Conservation (phyloP, 768 basidiomycete genomes). For the Paxillus rubicundulus region DNA sequence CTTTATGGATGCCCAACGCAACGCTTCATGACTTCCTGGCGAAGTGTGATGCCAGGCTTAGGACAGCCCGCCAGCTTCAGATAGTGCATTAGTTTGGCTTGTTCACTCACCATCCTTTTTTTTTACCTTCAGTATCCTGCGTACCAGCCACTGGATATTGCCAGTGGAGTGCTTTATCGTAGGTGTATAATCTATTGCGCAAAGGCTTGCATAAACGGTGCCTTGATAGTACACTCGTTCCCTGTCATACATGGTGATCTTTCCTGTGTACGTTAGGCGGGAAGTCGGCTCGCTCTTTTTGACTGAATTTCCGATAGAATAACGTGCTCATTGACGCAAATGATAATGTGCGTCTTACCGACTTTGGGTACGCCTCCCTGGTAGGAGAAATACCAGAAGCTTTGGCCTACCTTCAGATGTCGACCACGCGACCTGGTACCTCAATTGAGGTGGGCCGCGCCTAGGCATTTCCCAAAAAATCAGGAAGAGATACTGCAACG, state of each 20-base stretch:
- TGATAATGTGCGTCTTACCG: constrained; percentile 38
- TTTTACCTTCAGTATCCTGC: constrained; percentile 19
- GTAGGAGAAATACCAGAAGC: constrained; percentile 1
- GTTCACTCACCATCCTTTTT: constrained; percentile 9
- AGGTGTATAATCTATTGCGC: neutral
- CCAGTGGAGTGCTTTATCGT: constrained; percentile 16
- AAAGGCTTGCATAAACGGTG: neutral
- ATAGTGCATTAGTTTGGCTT: constrained; percentile 13
- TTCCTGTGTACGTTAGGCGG: constrained; percentile 6
- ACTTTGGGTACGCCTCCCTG: constrained; percentile 37
- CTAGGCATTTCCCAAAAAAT: constrained; percentile 36
- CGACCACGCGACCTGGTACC: constrained; percentile 32
- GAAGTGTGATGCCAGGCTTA: neutral
- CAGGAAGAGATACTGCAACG: neutral
- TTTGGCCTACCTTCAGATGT: constrained; percentile 6
- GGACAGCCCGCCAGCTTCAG: constrained; percentile 1
- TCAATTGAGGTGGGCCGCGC: constrained; percentile 46
- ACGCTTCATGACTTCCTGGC: constrained; percentile 20
- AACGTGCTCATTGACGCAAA: constrained; percentile 16
- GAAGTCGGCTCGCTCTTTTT: neutral
- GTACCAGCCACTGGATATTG: constrained; percentile 11
- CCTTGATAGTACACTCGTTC: constrained; percentile 11
- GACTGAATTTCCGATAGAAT: constrained; percentile 7
- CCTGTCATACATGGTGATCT: constrained; percentile 19
- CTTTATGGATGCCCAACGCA: constrained; percentile 30